Evolutionary conservation across 2,329 filamentous ascomycete species (phyloP), one percentile per base, ranked within the genome.

Genomic region (Nemania bipapillata): DNA sequence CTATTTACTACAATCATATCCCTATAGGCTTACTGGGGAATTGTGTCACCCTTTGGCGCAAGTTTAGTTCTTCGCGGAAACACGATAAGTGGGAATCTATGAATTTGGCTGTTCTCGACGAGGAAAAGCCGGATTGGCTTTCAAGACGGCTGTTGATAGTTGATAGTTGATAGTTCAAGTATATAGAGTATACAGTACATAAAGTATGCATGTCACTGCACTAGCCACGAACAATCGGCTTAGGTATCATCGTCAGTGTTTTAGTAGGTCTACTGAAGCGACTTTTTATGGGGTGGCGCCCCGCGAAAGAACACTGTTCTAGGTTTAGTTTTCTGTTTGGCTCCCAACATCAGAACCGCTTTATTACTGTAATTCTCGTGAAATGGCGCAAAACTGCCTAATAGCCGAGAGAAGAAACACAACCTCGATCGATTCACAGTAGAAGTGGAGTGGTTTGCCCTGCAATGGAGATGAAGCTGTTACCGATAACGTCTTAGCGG

Each of bases 31-130:
- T n/a, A n/a, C n/a, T n/a, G n/a, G 42, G 24, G 28, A 57, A 42
- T 47, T 45, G 35, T 66, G 63, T 57, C 53, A 57, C 63, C 22
- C 24, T 35, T 37, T 20, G 55, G 60, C 49, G 40, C 60, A 40
- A 57, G 49, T n/a, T 26, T 11, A 52, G 12, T 28, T 17, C 22
- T 32, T 22, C 40, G 22, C 40, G 30, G 37, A 59, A 32, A n/a
- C n/a, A n/a, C n/a, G n/a, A n/a, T n/a, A n/a, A n/a, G n/a, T n/a
- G n/a, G n/a, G n/a, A n/a, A n/a, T n/a, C n/a, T n/a, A n/a, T n/a
- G n/a, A n/a, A n/a, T n/a, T n/a, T 32, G 11, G 32, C 24, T 20
- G 26, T 37, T 62, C 26, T 12, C 42, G 47, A 68, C 50, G 32
- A 65, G 56, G 32, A 53, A 59, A 37, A 50, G 40, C 50, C 17